Base-by-base conservation (phyloP, 495 filamentous ascomycete species). In the Daldinia bambusicola region DNA sequence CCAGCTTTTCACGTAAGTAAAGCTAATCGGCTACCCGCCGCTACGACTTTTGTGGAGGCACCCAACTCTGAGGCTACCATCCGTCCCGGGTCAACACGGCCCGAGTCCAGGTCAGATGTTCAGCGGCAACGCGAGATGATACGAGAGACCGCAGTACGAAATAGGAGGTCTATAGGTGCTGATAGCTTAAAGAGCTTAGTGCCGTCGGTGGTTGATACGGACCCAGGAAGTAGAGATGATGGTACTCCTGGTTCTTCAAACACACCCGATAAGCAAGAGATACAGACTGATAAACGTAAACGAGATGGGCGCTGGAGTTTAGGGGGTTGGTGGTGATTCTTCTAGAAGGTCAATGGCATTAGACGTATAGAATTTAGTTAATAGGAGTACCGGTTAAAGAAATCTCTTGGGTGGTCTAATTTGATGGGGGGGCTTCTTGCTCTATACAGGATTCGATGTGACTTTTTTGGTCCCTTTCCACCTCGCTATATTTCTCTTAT, bases 141-240 rank as follows among this genome's bases (percentile, higher is more conserved):
- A 60, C 78, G 76, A 31, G 77, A 82, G 36, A 67, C 75, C 1
- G 82, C 82, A 10, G 57, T 83, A 64, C 77, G 75, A 20, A 83
- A 83, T 57, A 78, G 78, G 70, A 67, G 81, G 18, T 82, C 77
- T 34, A 63, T 84, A 16, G 81, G 80, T 14, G 69, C 79, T 3
- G 81, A 83, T 20, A 81, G 80, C 13, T 64, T 83, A 60, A 79
- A 78, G 69, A 83, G 81, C 53, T 72, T 83, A 14, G 82, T 82
- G 14, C 79, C 81, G 30, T 81, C 77, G 63, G 66, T 81, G 20
- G 69, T 40, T 1, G 74, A 61, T 38, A 50, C 45, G n/a, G 57
- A 32, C 4, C 22, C 45, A 7, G 64, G 43, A 12, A 61, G 67
- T n/a, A 77, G 70, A 51, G 75, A 75, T 65, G 74, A 70, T 30